phyloP scores from a whole-genome alignment of 805 yeast genomes.

The Monosporozyma unispora region DNA sequence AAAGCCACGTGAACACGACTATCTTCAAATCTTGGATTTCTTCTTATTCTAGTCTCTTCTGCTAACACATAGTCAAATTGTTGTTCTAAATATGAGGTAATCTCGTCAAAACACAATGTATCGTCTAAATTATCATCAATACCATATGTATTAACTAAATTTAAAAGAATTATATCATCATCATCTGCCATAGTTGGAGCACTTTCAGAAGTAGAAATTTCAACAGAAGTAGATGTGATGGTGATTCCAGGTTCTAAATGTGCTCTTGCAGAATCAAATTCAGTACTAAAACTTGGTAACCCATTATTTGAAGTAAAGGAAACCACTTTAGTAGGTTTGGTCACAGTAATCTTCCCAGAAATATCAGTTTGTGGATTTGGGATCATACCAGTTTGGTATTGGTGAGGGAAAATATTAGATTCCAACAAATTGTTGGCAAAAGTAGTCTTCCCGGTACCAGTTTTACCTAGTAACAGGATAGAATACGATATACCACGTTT shows the following conservation, averaged over 20 bases:
- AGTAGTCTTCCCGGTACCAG: slow-evolving; percentile 73
- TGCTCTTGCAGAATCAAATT: slow-evolving; percentile 53
- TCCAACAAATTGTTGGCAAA: slow-evolving; percentile 62
- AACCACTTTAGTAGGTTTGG: slow-evolving; percentile 32
- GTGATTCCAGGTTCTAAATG: slow-evolving; percentile 68
- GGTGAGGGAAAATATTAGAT: slow-evolving; percentile 51
- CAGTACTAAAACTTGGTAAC: slow-evolving; percentile 48
- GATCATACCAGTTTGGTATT: slow-evolving; percentile 32
- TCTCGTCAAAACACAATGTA: slow-evolving; percentile 55
- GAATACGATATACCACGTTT: slow-evolving; percentile 69
- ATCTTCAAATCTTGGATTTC: slow-evolving; percentile 78
- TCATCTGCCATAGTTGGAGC: slow-evolving; percentile 10
- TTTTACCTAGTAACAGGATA: slow-evolving; percentile 60
- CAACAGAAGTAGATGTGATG: slow-evolving; percentile 39
- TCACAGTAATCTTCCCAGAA: slow-evolving; percentile 20
- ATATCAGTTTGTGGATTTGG: slow-evolving; percentile 4
- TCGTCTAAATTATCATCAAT: slow-evolving; percentile 74
- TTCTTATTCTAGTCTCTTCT: slow-evolving; percentile 77
- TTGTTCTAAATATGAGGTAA: slow-evolving; percentile 58
- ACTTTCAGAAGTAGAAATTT: slow-evolving; percentile 18
- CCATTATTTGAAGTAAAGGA: slow-evolving; percentile 55
- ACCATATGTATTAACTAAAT: slow-evolving; percentile 63
- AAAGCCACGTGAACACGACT: slow-evolving; percentile 66
- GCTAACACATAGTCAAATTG: slow-evolving; percentile 72
- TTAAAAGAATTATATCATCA: slow-evolving; percentile 43